A percentile compares a stretch with the other conserved stretches of the same genome.
These are phyloP conservation scores for Heliamphora pulchella DNA, from an alignment of 179 eudicot genomes.

Conservation along the genomic window DNA sequence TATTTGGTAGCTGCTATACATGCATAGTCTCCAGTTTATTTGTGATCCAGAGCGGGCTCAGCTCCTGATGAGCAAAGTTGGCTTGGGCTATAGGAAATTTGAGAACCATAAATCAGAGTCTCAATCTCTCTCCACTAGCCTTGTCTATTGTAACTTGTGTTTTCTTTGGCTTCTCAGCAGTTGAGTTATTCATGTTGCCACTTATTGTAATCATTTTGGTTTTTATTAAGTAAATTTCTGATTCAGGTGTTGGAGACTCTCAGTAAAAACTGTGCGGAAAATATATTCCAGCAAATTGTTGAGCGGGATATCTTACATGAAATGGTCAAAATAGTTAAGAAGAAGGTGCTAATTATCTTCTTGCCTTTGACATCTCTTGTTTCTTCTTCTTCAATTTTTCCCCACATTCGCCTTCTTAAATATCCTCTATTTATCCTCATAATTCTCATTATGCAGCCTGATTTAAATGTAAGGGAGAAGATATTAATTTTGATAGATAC, in stretches of 20 bases:
- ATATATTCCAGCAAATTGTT: slow-evolving; percentile 62
- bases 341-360: slow-evolving; percentile 47
- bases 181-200: not conserved
- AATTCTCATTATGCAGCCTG: slow-evolving; percentile 53
- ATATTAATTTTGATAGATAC: slow-evolving; percentile 76
- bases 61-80: not conserved
- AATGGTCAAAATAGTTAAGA: slow-evolving; percentile 91
- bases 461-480: slow-evolving; percentile 75
- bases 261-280: slow-evolving; percentile 86
- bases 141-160: not conserved
- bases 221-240: slow-evolving; percentile 14
- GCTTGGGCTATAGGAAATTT: not conserved
- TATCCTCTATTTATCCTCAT: slow-evolving; percentile 12
- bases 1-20: too few relatives aligned
- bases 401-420: too few relatives aligned
- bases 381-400: not conserved
- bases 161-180: not conserved
- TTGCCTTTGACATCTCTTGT: not conserved
- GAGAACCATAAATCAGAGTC: not conserved
- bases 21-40: too few relatives aligned
- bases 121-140: not conserved
- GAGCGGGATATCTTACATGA: slow-evolving; percentile 93
- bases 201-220: not conserved
- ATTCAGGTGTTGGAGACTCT: slow-evolving; percentile 81
- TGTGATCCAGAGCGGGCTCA: not conserved